Evolutionary conservation across 108 stramenopile species (phyloP).

Genomic region (Fragilaria radians): DNA sequence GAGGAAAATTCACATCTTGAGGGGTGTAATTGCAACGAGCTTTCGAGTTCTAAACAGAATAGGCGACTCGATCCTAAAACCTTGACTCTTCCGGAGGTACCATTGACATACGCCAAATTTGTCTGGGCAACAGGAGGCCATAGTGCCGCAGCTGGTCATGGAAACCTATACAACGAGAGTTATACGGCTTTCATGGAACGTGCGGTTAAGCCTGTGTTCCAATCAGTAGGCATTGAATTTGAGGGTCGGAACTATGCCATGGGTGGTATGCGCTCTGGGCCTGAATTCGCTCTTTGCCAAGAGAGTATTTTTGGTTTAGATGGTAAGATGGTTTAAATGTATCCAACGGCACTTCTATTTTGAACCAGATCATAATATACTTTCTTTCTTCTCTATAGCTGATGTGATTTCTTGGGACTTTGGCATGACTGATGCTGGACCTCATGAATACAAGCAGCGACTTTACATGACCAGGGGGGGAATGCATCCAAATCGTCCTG

Average conservation of each 20-base stretch:
- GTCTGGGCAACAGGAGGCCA: conserved; percentile 74
- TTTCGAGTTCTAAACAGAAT: background rate
- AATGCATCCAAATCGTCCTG: conserved; percentile 22
- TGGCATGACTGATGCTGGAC: conserved; percentile 43
- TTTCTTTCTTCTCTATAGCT: background rate
- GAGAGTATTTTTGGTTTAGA: conserved; percentile 59
- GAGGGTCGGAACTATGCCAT: conserved; percentile 60
- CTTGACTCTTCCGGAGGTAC: background rate
- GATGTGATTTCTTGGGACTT: conserved; percentile 46
- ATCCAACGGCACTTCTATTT: too few relatives aligned
- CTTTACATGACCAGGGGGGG: conserved; percentile 19
- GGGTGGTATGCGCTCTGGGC: conserved; percentile 50
- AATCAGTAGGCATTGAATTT: conserved; percentile 51
- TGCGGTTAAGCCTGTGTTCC: conserved; percentile 34
- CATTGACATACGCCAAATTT: conserved; percentile 21
- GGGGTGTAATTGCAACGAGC: too few relatives aligned
- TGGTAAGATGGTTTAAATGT: too few relatives aligned
- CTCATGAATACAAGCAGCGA: background rate
- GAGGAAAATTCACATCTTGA: conserved; percentile 10
- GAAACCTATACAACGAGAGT: conserved; percentile 55
- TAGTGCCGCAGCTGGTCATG: conserved; percentile 73
- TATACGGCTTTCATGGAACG: conserved; percentile 57
- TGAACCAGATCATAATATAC: background rate
- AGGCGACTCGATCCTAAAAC: background rate
- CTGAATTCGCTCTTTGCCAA: conserved; percentile 49